phyloP scores from a whole-genome alignment of 148 eudicot genomes.

The Vaccinium corymbosum region DNA sequence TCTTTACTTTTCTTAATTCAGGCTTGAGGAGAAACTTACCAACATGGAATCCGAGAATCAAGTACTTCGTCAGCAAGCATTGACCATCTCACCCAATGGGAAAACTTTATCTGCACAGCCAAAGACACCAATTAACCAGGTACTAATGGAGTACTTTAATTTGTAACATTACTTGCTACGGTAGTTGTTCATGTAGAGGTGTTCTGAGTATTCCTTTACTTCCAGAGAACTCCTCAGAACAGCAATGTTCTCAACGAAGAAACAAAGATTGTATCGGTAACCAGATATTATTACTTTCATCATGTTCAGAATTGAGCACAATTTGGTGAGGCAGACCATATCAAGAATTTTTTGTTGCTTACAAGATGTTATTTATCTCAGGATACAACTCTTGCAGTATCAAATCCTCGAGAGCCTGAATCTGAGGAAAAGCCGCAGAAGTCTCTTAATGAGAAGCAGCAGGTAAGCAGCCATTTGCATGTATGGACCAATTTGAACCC shows the following conservation, averaged over 20 bases:
- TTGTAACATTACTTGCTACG: not conserved
- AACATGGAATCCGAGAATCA: slow-evolving; percentile 88
- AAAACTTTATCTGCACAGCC: slow-evolving; percentile 64
- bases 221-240: slow-evolving; percentile 88
- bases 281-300: slow-evolving; percentile 16
- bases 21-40: slow-evolving; percentile 89
- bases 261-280: slow-evolving; percentile 42
- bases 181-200: slow-evolving; percentile 11
- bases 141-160: slow-evolving; percentile 13
- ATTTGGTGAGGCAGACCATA: not conserved
- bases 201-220: slow-evolving; percentile 23
- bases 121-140: slow-evolving; percentile 64
- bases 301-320: not conserved
- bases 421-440: slow-evolving; percentile 90
- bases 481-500: not conserved
- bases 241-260: slow-evolving; percentile 68
- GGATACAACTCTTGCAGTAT: slow-evolving; percentile 46
- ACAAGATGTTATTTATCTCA: slow-evolving; percentile 24
- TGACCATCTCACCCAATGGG: slow-evolving; percentile 82
- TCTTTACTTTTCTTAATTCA: slow-evolving; percentile 24
- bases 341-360: slow-evolving; percentile 4
- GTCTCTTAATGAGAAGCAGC: slow-evolving; percentile 91
- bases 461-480: slow-evolving; percentile 40
- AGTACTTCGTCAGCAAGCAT: slow-evolving; percentile 94
- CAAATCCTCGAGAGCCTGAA: slow-evolving; percentile 50